Percentiles rank a stretch among this genome's conserved stretches.
phyloP scores from a whole-genome alignment of 768 basidiomycete genomes.

The Agrocybe pediades region DNA sequence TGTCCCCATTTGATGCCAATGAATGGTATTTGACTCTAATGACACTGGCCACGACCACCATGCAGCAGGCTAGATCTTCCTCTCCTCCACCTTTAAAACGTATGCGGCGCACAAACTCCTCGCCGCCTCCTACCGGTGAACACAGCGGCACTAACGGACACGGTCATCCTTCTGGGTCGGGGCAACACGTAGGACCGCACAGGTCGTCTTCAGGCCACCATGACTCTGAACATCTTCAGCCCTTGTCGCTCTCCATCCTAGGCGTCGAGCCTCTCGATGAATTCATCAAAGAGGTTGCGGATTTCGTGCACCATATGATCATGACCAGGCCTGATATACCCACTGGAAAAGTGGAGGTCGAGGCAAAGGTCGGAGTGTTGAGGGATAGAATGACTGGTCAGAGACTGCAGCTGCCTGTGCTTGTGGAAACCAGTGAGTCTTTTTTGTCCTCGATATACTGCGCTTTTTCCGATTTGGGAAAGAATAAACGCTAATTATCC shows the following conservation, averaged over 20 bases:
- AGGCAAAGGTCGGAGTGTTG: slow-evolving; percentile 86
- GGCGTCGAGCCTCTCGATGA: slow-evolving; percentile 92
- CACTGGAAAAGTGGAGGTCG: slow-evolving; percentile 74
- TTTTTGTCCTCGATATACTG: not conserved
- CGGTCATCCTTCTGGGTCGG: not conserved
- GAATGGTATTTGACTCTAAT: not conserved
- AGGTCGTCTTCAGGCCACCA: not conserved
- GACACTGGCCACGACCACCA: not conserved
- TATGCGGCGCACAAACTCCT: not conserved
- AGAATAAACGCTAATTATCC: not conserved
- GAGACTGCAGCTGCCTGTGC: slow-evolving; percentile 69
- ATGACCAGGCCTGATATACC: slow-evolving; percentile 46
- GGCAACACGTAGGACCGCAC: not conserved
- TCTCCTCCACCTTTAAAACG: not conserved
- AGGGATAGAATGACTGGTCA: slow-evolving; percentile 55
- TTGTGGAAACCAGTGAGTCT: slow-evolving; percentile 77
- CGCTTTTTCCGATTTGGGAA: not conserved
- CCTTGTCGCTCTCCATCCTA: slow-evolving; percentile 78
- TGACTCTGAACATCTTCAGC: slow-evolving; percentile 40
- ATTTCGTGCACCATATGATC: slow-evolving; percentile 82
- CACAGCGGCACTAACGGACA: not conserved
- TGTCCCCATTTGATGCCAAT: not conserved
- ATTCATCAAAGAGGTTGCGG: slow-evolving; percentile 88
- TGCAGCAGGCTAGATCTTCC: not conserved
- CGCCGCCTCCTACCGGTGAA: not conserved